Percentiles rank a stretch among this genome's conserved stretches.
Evolutionary conservation across 208 protist species (phyloP).

Genomic region (Wallacemonas sp.): DNA sequence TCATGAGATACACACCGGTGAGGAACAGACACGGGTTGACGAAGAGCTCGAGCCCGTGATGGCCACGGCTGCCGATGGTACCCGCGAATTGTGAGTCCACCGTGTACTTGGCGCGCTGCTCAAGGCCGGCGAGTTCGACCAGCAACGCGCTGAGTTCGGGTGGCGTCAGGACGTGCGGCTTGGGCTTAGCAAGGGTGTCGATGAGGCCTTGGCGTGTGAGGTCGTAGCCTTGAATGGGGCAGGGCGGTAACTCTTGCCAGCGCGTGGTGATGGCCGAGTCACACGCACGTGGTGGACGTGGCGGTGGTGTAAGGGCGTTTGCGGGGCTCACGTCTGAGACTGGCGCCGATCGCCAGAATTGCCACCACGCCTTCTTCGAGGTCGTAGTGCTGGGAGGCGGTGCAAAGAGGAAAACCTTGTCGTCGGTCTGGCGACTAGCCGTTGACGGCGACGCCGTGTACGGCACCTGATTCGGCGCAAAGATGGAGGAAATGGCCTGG

Average conservation of each 20-base stretch:
- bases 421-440: no score
- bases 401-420: neutral
- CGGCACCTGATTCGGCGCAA: constrained; percentile 20
- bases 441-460: constrained; percentile 7
- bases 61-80: constrained; percentile 48
- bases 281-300: neutral
- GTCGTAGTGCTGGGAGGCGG: neutral
- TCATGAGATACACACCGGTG: constrained; percentile 65
- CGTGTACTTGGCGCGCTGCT: constrained; percentile 64
- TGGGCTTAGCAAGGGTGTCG: constrained; percentile 36
- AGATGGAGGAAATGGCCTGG: constrained; percentile 37
- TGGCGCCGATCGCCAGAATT: neutral
- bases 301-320: no score
- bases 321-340: no score
- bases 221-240: constrained; percentile 65
- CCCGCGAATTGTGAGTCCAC: constrained; percentile 52
- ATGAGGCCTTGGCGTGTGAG: constrained; percentile 44
- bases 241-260: constrained; percentile 37
- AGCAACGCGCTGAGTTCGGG: constrained; percentile 50
- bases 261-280: neutral
- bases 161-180: constrained; percentile 35
- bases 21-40: constrained; percentile 63
- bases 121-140: constrained; percentile 49
- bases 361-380: neutral
- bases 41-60: constrained; percentile 58